Base-by-base conservation (phyloP, 192 early-diverging fungal genomes). In the Chytriomyces confervae region DNA sequence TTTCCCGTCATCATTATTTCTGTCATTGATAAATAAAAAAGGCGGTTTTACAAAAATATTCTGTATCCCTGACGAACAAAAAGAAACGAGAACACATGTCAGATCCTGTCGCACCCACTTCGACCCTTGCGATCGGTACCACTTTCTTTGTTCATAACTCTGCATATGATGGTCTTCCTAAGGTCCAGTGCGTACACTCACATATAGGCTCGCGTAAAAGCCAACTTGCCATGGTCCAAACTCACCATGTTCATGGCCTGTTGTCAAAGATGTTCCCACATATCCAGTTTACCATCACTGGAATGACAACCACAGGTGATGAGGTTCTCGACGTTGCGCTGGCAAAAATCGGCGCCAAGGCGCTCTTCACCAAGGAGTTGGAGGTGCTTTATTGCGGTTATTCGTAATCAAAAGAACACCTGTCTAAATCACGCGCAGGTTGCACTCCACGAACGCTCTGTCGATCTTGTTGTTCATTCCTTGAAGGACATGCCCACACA, bases 401-500 rank as follows among this genome's bases (percentile, higher is more conserved):
- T 16, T 60, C 57, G 20, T 60, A 60, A 60, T 20, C 16, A 60
- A 3, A 60, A 60, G 11, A 13, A 10, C 67, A 18, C 48, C 97
- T 97, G 69, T 96, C 95, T 51, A 95, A 95, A 75, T 96, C 97
- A 66, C 87, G 97, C 3, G 95, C 97, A 77, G 36, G 78, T 91
- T 1, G 91, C 95, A 3, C 85, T 98, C 20, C 85, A 85, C 13
- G 82, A 86, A 8, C 72, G 85, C 6, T 78, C 78, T 10, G 92
- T 95, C 29, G 93, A 97, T 79, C 65, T 97, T 18, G 91, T 98
- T 47, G 96, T 97, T 5, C 97, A 98, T 78, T 94, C 94, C 23
- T 87, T 98, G 47, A 98, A 98, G 83, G 97, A 98, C 77, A 83
- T 98, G 65, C 95, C 95, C 11, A 97, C 97, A 29, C 86, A 82